Evolutionary conservation across 306 rosid species (phyloP).

Genomic region (Corylus americana): DNA sequence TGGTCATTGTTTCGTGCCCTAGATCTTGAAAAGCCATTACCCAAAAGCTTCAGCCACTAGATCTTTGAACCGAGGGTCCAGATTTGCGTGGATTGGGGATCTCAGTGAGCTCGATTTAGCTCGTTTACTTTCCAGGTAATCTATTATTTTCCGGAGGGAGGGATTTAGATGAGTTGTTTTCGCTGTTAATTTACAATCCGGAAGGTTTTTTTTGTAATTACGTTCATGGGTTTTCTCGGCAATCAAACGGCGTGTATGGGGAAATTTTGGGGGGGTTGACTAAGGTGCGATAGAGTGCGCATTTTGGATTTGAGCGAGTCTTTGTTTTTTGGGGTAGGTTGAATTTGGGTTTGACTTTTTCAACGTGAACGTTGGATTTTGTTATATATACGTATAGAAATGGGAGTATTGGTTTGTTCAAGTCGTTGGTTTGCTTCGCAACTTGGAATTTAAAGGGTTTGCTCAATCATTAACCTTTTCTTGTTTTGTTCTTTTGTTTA

Average conservation of each 20-base stretch:
- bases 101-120: slow-evolving; percentile 20
- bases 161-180: neutral
- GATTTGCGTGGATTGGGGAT: slow-evolving; percentile 34
- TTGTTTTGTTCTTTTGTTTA: neutral
- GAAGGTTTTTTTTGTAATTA: neutral
- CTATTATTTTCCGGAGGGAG: slow-evolving; percentile 6
- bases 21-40: slow-evolving; percentile 35
- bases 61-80: slow-evolving; percentile 27
- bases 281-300: slow-evolving; percentile 12
- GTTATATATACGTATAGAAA: neutral
- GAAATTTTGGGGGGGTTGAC: slow-evolving; percentile 38
- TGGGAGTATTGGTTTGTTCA: slow-evolving; percentile 23
- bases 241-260: slow-evolving; percentile 11
- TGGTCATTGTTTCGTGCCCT: slow-evolving; percentile 29
- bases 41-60: slow-evolving; percentile 12
- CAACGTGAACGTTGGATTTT: slow-evolving; percentile 6
- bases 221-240: slow-evolving; percentile 8
- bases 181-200: neutral
- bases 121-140: slow-evolving; percentile 32
- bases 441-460: slow-evolving; percentile 16
- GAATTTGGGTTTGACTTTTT: slow-evolving; percentile 34
- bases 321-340: neutral
- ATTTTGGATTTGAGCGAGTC: slow-evolving; percentile 30
- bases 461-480: neutral
- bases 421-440: slow-evolving; percentile 27